Evolutionary conservation across 2,329 filamentous ascomycete species (phyloP).

Genomic region (Verticillium nonalfalfae): DNA sequence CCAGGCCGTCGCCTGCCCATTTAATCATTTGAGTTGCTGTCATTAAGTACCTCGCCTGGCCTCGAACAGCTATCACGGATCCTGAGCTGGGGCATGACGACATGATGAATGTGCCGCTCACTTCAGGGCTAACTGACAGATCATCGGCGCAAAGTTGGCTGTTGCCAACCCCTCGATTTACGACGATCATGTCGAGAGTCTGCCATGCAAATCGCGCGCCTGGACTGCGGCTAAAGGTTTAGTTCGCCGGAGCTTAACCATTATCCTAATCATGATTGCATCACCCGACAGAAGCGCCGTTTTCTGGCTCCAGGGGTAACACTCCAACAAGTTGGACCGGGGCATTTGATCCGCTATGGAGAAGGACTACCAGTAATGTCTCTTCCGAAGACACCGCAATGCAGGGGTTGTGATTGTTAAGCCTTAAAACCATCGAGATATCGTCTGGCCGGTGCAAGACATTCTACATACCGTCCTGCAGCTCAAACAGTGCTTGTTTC

Average conservation of each 20-base stretch:
- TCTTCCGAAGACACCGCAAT: too few relatives aligned
- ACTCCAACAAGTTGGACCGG: not conserved
- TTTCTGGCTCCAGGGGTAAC: not conserved
- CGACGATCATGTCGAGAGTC: not conserved
- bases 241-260: not conserved
- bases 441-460: too few relatives aligned
- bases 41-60: not conserved
- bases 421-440: too few relatives aligned
- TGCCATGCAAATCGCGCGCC: not conserved
- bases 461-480: too few relatives aligned
- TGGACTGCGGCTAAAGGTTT: not conserved
- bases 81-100: not conserved
- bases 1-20: not conserved
- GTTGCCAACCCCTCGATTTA: not conserved
- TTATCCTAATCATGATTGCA: not conserved
- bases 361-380: not conserved
- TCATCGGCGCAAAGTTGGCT: not conserved
- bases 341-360: not conserved
- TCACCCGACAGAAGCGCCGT: not conserved
- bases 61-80: not conserved
- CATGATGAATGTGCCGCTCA: not conserved
- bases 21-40: not conserved
- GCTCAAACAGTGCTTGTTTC: too few relatives aligned
- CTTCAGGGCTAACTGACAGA: not conserved
- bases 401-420: too few relatives aligned